phyloP scores from a whole-genome alignment of 164 flowering plant genomes.

The Euptelea pleiosperma region DNA sequence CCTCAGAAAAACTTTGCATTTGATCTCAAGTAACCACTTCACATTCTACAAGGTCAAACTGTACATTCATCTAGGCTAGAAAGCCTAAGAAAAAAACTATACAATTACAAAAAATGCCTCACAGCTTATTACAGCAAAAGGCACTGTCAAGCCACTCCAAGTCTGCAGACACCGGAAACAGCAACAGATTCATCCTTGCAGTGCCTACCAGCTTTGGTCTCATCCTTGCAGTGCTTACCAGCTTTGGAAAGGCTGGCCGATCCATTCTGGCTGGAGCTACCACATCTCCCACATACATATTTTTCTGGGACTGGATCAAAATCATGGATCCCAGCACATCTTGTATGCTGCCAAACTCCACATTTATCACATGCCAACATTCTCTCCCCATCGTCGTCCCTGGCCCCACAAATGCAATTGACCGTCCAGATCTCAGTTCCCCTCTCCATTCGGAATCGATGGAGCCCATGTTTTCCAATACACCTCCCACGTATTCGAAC shows the following conservation, averaged over 20 bases:
- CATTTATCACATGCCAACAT: constrained; percentile 83
- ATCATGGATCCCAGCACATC: constrained; percentile 64
- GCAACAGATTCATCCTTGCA: neutral
- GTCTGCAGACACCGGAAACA: too few species aligned
- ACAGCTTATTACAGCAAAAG: too few species aligned
- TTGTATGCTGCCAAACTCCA: constrained; percentile 81
- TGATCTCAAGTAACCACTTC: too few species aligned
- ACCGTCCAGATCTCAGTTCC: constrained; percentile 76
- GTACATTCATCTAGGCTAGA: too few species aligned
- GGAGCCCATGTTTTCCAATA: constrained; percentile 29
- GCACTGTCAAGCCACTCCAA: too few species aligned
- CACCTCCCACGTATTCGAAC: constrained; percentile 47
- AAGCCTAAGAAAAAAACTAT: too few species aligned
- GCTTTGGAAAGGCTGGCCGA: too few species aligned
- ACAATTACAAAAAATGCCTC: too few species aligned
- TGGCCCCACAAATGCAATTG: constrained; percentile 75
- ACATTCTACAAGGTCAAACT: too few species aligned
- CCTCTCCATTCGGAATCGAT: constrained; percentile 62
- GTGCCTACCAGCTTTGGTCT: too few species aligned
- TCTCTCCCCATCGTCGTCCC: constrained; percentile 88
- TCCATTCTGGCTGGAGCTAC: neutral
- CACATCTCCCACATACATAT: constrained; percentile 53
- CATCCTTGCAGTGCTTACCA: too few species aligned
- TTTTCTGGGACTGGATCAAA: constrained; percentile 48
- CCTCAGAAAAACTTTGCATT: too few species aligned